A percentile compares a stretch with the other conserved stretches of the same genome.
Conservation (phyloP, 73 alveolate genomes). For the Paramecium caudatum region DNA sequence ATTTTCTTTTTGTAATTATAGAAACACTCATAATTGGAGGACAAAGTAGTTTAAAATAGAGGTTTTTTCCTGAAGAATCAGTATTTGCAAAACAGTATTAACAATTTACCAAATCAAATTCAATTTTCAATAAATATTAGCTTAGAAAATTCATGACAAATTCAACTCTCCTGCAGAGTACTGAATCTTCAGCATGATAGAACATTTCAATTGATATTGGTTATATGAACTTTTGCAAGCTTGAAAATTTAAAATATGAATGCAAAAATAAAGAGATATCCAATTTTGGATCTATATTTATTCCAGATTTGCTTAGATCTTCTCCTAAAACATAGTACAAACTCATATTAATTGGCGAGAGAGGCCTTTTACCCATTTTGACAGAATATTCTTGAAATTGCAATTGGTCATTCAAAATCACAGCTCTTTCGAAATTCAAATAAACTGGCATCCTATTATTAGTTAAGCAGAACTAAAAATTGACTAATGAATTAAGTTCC, state of each 20-base stretch:
- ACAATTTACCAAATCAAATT: slow-evolving; percentile 27
- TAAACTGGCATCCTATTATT: neutral
- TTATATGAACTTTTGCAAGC: neutral
- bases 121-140: slow-evolving; percentile 3
- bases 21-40: slow-evolving; percentile 36
- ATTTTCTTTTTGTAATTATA: slow-evolving; percentile 15
- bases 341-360: neutral
- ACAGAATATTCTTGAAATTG: neutral
- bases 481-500: neutral
- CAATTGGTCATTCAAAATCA: neutral
- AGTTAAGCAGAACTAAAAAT: neutral
- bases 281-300: neutral
- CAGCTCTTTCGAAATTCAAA: neutral
- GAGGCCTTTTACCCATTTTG: slow-evolving; percentile 10
- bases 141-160: neutral
- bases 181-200: slow-evolving; percentile 9
- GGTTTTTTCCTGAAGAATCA: neutral
- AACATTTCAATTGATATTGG: neutral
- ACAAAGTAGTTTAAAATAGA: slow-evolving; percentile 25
- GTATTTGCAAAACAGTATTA: neutral
- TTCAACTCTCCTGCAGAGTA: neutral
- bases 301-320: neutral
- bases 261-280: neutral
- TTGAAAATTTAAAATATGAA: neutral
- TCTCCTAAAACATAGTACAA: neutral